A percentile compares a stretch with the other conserved stretches of the same genome.
Evolutionary conservation across 2,329 filamentous ascomycete genomes (phyloP).

Genomic region (Sporothrix globosa): DNA sequence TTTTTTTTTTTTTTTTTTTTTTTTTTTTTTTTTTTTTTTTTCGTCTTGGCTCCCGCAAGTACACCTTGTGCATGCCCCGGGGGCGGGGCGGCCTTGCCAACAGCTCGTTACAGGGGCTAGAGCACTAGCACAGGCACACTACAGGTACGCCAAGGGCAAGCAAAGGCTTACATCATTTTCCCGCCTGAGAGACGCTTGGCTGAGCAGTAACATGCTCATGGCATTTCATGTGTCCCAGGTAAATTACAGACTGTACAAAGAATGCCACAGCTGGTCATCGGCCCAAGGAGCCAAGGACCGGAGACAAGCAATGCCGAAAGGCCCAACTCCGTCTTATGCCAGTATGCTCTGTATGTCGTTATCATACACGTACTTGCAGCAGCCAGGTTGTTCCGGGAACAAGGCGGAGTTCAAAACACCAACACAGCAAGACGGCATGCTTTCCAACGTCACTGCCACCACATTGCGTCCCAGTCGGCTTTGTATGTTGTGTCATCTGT

Average conservation of each 20-base stretch:
- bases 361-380: too few species aligned
- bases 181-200: background rate
- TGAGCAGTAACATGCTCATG: too few species aligned
- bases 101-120: constrained; percentile 4
- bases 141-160: background rate
- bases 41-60: background rate
- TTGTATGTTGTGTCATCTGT: too few species aligned
- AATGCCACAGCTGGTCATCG: background rate
- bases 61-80: background rate
- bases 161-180: background rate
- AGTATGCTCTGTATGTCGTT: too few species aligned
- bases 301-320: constrained; percentile 5
- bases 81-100: constrained; percentile 2
- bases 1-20: too few species aligned
- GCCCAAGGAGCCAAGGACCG: too few species aligned
- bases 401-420: too few species aligned
- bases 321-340: background rate
- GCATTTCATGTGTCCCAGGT: too few species aligned
- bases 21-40: too few species aligned
- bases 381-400: background rate
- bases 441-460: too few species aligned
- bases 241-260: background rate
- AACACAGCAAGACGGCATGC: too few species aligned
- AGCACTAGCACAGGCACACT: constrained; percentile 1
- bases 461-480: too few species aligned